A percentile compares a stretch with the other conserved stretches of the same genome.
Conservation (phyloP, 2,329 filamentous ascomycete species). For the Claviceps pazoutovae region DNA sequence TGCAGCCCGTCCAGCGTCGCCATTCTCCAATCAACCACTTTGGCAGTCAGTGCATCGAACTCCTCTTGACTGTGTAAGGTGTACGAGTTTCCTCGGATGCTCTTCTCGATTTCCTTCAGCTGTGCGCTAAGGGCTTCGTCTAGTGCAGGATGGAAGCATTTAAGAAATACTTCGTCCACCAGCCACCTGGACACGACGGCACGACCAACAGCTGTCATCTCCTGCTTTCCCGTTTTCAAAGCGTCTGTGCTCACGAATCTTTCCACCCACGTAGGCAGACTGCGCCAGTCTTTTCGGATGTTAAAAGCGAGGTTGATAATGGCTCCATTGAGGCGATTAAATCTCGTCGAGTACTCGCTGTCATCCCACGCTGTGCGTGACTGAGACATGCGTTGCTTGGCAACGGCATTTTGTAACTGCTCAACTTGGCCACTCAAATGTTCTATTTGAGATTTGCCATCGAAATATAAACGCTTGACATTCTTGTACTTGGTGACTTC, state of each 20-base stretch:
- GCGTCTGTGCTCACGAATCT: conserved; percentile 74
- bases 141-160: conserved; percentile 82
- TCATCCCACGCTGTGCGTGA: conserved; percentile 92
- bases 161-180: conserved; percentile 79
- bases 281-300: conserved; percentile 86
- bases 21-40: conserved; percentile 86
- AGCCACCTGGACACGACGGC: conserved; percentile 84
- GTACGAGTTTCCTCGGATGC: conserved; percentile 66
- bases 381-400: conserved; percentile 86
- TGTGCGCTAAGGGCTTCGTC: conserved; percentile 62
- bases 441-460: conserved; percentile 85
- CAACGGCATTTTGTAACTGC: conserved; percentile 91
- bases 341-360: conserved; percentile 80
- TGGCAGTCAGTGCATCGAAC: conserved; percentile 72
- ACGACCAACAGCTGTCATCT: conserved; percentile 92
- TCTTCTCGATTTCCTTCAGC: conserved; percentile 76
- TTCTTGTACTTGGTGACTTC: conserved; percentile 92
- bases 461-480: conserved; percentile 95
- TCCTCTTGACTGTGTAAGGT: conserved; percentile 69
- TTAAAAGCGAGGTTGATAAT: conserved; percentile 93
- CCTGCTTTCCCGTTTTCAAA: conserved; percentile 75
- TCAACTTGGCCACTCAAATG: conserved; percentile 78
- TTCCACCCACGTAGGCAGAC: conserved; percentile 67
- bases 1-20: conserved; percentile 85
- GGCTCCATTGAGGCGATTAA: conserved; percentile 81